These are phyloP conservation scores for Hymenoscyphus repandus DNA, from an alignment of 2,329 filamentous ascomycete species.

Conservation along the genomic window DNA sequence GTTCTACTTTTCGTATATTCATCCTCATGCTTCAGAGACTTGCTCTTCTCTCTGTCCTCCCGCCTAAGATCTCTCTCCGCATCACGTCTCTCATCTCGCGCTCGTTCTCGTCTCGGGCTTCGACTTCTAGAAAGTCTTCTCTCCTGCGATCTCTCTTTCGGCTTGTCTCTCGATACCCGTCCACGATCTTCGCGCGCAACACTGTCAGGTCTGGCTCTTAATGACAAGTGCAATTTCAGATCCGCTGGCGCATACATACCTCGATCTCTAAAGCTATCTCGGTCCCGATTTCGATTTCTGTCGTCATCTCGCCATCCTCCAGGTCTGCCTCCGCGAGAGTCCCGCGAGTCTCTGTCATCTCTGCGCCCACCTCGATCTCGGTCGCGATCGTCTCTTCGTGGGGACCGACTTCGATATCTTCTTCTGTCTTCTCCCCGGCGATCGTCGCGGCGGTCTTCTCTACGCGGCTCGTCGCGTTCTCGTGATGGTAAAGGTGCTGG, in stretches of 20 bases:
- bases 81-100: conserved; percentile 15
- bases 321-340: conserved; percentile 3
- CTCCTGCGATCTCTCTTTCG: conserved; percentile 14
- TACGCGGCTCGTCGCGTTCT: conserved; percentile 21
- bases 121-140: conserved; percentile 8
- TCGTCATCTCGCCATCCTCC: conserved; percentile 14
- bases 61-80: conserved; percentile 12
- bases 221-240: neutral
- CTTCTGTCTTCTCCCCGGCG: conserved; percentile 32
- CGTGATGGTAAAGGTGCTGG: conserved; percentile 31
- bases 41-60: conserved; percentile 12
- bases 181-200: conserved; percentile 17
- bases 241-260: conserved; percentile 9
- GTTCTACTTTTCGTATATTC: conserved; percentile 18
- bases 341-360: conserved; percentile 7
- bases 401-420: conserved; percentile 31
- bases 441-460: conserved; percentile 33
- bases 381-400: conserved; percentile 27
- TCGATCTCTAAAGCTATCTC: conserved; percentile 14
- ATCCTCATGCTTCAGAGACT: conserved; percentile 12
- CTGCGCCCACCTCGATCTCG: conserved; percentile 12
- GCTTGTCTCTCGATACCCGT: conserved; percentile 17
- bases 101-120: conserved; percentile 8
- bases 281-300: conserved; percentile 8
- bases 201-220: conserved; percentile 12